Percentiles rank a stretch among this genome's conserved stretches.
Conservation (phyloP, 106 monocot genomes). For the Phalaenopsis aphrodite region DNA sequence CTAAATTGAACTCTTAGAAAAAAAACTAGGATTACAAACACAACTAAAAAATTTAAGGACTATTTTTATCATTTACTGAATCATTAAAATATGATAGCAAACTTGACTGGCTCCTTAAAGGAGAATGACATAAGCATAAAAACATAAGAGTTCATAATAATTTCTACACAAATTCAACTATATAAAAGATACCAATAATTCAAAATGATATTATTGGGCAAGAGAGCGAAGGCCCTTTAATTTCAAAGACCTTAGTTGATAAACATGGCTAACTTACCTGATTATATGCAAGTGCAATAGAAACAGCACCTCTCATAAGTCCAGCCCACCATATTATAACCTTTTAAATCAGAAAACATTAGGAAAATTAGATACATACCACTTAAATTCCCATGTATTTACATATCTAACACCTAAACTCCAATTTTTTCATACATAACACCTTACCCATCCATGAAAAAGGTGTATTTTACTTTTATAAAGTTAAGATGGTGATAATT, state of each 20-base stretch:
- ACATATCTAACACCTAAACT: too few species aligned
- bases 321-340: constrained; percentile 98
- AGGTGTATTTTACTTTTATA: too few species aligned
- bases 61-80: too few species aligned
- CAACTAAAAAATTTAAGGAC: too few species aligned
- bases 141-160: neutral
- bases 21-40: too few species aligned
- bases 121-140: neutral
- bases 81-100: neutral
- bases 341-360: constrained; percentile 23
- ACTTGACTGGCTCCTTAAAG: neutral
- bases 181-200: neutral
- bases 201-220: neutral
- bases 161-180: neutral
- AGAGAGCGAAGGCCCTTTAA: neutral
- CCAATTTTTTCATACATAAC: too few species aligned
- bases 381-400: too few species aligned
- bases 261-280: constrained; percentile 36
- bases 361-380: neutral
- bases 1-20: too few species aligned
- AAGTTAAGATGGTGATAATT: too few species aligned
- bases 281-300: constrained; percentile 94
- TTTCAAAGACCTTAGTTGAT: neutral
- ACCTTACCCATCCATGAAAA: too few species aligned
- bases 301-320: constrained; percentile 95